Percentiles rank a stretch among this genome's conserved stretches.
These are phyloP conservation scores for Sporodiniella umbellata DNA, from an alignment of 371 early-diverging fungal species.

Conservation along the genomic window DNA sequence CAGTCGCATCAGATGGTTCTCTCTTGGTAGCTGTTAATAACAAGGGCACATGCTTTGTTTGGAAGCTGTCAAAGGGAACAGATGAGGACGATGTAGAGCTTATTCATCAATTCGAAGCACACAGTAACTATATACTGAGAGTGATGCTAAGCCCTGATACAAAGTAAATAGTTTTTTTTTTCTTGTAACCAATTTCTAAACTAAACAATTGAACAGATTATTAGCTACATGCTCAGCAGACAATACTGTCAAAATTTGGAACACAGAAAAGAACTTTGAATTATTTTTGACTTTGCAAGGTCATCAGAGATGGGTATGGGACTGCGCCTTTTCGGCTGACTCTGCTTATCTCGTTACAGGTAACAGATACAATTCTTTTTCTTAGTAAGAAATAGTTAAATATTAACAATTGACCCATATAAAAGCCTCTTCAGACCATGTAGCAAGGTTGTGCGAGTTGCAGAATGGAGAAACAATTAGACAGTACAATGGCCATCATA, in stretches of 20 bases:
- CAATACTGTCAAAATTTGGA: slow-evolving; percentile 75
- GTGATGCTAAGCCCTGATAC: slow-evolving; percentile 84
- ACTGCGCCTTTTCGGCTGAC: slow-evolving; percentile 90
- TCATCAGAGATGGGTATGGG: slow-evolving; percentile 94
- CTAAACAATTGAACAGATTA: slow-evolving; percentile 36
- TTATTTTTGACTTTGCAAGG: slow-evolving; percentile 75
- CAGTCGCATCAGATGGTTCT: slow-evolving; percentile 87
- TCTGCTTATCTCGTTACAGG: slow-evolving; percentile 88
- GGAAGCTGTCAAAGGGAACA: slow-evolving; percentile 66
- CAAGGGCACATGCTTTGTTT: slow-evolving; percentile 86
- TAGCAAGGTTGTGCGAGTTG: slow-evolving; percentile 86
- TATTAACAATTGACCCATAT: neutral
- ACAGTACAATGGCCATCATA: slow-evolving; percentile 89
- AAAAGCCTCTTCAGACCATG: slow-evolving; percentile 83
- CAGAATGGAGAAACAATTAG: slow-evolving; percentile 80
- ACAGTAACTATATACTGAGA: slow-evolving; percentile 78
- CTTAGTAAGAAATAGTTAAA: too few species aligned
- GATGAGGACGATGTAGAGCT: slow-evolving; percentile 71
- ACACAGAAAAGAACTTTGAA: slow-evolving; percentile 60
- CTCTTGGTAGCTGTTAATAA: slow-evolving; percentile 91
- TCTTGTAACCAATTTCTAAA: too few species aligned
- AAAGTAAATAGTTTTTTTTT: slow-evolving; percentile 41
- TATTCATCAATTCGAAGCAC: slow-evolving; percentile 71
- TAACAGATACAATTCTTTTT: too few species aligned
- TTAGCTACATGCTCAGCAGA: slow-evolving; percentile 91